Base-by-base conservation (phyloP, 2,329 filamentous ascomycete genomes). In the Cladosporium sp. region DNA sequence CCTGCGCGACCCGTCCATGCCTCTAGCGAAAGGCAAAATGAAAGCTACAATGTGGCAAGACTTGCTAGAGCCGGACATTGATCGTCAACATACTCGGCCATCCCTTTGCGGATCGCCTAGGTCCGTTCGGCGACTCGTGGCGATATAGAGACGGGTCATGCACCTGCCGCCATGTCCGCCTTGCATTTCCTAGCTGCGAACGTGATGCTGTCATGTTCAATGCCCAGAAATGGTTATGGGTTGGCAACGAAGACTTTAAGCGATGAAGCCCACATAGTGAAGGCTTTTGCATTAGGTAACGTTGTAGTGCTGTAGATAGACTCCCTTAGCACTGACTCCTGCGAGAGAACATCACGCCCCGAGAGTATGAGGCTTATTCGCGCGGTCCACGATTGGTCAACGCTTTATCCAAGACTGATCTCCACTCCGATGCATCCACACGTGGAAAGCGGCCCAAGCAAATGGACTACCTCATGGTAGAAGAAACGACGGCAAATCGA, bases 1-100 rank as follows among this genome's bases (percentile, higher is more conserved):
- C 45, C 36, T 35, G 45, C 16, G 38, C 20, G 20, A 18, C 25
- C 45, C 45, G 45, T 39, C 15, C 36, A 33, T 48, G 25, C 25
- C 35, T 40, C 45, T 48, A 48, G 45, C 18, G 45, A 48, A 48
- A 48, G 45, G 45, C 36, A 40, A 48, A 48, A 39, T 29, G 2
- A 11, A 22, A 19, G 35, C 43, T 47, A 47, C 29, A 48, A 22
- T n/a, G 36, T 48, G 27, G 45, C 36, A 36, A 40, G 32, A 48
- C 45, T 16, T 35, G 13, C 32, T 35, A 35, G 32, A 40, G 8
- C 45, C 45, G 36, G 45, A 48, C 45, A 35, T 35, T 35, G 32
- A 35, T 35, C 32, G 13, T 35, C 32, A 32, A 40, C 36, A 33
- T 7, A 15, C 45, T 46, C 36, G 27, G 36, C 15, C 27, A 30